A percentile compares a stretch with the other conserved stretches of the same genome.
phyloP scores from a whole-genome alignment of 2,329 filamentous ascomycete genomes.

The Colletotrichum endophyticum region DNA sequence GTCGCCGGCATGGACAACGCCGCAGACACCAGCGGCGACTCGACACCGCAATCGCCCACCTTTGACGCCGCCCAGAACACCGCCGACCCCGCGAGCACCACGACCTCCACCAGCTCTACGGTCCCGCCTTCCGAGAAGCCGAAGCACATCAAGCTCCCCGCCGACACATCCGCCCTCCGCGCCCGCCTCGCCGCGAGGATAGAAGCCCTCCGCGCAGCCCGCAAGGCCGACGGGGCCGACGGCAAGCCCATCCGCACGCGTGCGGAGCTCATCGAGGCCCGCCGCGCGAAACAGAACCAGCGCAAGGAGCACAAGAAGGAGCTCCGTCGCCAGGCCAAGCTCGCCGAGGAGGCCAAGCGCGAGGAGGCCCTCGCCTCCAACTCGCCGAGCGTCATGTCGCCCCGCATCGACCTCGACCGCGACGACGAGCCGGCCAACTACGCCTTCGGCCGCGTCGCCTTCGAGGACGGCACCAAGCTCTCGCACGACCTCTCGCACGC shows the following conservation, averaged over 20 bases:
- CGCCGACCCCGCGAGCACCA: constrained; percentile 57
- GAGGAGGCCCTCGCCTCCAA: constrained; percentile 68
- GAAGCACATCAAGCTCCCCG: constrained; percentile 70
- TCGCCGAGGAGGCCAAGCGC: constrained; percentile 75
- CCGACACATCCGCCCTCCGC: constrained; percentile 76
- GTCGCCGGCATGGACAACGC: constrained; percentile 36
- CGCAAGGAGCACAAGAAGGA: constrained; percentile 91
- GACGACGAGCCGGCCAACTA: constrained; percentile 63
- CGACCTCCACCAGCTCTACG: constrained; percentile 74
- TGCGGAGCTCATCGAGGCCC: constrained; percentile 89
- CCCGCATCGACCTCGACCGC: constrained; percentile 48
- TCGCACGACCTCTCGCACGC: constrained; percentile 74
- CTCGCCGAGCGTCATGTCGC: constrained; percentile 65
- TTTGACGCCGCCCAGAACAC: constrained; percentile 58
- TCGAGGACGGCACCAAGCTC: constrained; percentile 82
- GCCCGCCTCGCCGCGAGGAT: constrained; percentile 83
- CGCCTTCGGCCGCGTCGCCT: constrained; percentile 89
- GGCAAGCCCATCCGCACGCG: constrained; percentile 84
- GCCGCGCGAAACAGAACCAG: constrained; percentile 85
- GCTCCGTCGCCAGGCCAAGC: constrained; percentile 75
- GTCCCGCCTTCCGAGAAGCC: constrained; percentile 64
- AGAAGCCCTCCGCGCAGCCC: constrained; percentile 80
- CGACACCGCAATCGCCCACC: constrained; percentile 59
- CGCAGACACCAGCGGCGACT: constrained; percentile 45
- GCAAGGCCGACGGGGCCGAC: constrained; percentile 86